These are phyloP conservation scores for Viola odorata DNA, from an alignment of 345 rosid species.

Conservation along the genomic window DNA sequence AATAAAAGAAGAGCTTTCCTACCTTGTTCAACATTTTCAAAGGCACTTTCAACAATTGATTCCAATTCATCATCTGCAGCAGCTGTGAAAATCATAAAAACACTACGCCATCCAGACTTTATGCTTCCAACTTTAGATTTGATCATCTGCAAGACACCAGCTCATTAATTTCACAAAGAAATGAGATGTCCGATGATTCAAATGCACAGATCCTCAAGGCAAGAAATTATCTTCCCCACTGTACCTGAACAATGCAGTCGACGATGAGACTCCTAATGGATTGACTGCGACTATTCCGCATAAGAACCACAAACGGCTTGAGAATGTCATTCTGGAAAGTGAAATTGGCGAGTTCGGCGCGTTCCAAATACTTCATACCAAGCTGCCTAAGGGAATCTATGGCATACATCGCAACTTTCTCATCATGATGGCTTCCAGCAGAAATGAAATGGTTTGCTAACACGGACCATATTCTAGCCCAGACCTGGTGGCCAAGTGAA, in stretches of 20 bases:
- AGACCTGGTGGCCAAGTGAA: conserved; percentile 41
- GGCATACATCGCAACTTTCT: conserved; percentile 92
- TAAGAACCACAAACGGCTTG: conserved; percentile 84
- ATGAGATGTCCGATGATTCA: neutral
- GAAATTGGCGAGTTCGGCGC: conserved; percentile 85
- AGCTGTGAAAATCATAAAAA: conserved; percentile 88
- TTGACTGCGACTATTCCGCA: conserved; percentile 79
- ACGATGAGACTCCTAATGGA: conserved; percentile 76
- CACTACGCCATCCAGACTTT: conserved; percentile 94
- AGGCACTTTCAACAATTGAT: conserved; percentile 82
- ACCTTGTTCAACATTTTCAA: conserved; percentile 96
- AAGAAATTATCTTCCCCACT: neutral
- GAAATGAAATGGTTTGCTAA: conserved; percentile 86
- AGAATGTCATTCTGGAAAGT: conserved; percentile 94
- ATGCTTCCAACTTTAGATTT: conserved; percentile 91
- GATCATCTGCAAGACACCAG: conserved; percentile 57
- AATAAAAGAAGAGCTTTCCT: conserved; percentile 5
- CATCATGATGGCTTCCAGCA: conserved; percentile 90
- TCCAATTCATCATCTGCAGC: conserved; percentile 86
- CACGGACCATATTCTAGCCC: conserved; percentile 94
- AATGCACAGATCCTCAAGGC: neutral
- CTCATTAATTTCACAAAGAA: conserved; percentile 4
- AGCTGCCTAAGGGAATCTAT: conserved; percentile 95
- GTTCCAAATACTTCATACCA: conserved; percentile 85
- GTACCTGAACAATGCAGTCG: conserved; percentile 90